Conservation (phyloP, 2,329 filamentous ascomycete genomes). For the Aspergillus phoenicis region DNA sequence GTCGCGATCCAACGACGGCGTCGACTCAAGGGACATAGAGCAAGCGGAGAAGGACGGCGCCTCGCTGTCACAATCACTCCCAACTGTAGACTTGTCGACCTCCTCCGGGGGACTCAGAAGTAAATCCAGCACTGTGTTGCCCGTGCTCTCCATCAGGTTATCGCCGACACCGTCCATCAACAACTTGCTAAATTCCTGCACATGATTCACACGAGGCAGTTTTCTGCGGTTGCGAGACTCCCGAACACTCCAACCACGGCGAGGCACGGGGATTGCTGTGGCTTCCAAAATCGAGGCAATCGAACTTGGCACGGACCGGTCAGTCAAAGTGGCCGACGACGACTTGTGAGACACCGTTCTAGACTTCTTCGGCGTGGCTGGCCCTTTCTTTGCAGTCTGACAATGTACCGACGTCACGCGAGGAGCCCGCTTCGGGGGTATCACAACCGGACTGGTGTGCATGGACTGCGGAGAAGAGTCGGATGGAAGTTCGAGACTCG, state of each 20-base stretch:
- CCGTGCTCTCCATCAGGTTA: slow-evolving; percentile 41
- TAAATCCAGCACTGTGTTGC: slow-evolving; percentile 55
- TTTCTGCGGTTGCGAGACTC: slow-evolving; percentile 44
- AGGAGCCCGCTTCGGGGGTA: slow-evolving; percentile 37
- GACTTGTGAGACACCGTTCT: slow-evolving; percentile 27
- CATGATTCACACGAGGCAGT: slow-evolving; percentile 45
- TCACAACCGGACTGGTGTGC: slow-evolving; percentile 38
- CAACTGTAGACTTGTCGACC: slow-evolving; percentile 41
- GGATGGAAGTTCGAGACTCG: slow-evolving; percentile 21
- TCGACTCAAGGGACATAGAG: slow-evolving; percentile 61
- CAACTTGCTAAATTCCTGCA: slow-evolving; percentile 58
- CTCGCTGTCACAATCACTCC: slow-evolving; percentile 50
- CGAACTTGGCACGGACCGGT: slow-evolving; percentile 54
- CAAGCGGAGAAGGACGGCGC: slow-evolving; percentile 46
- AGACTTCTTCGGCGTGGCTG: slow-evolving; percentile 24
- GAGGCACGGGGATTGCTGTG: slow-evolving; percentile 60
- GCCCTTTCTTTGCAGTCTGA: slow-evolving; percentile 18
- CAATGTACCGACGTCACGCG: slow-evolving; percentile 25
- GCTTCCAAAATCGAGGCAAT: slow-evolving; percentile 61
- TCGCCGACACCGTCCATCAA: slow-evolving; percentile 58
- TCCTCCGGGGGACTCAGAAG: slow-evolving; percentile 58
- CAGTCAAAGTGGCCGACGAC: slow-evolving; percentile 31
- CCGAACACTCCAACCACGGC: slow-evolving; percentile 42
- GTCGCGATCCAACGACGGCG: slow-evolving; percentile 56
- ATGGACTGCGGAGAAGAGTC: slow-evolving; percentile 17